Evolutionary conservation across 768 basidiomycete species (phyloP), one percentile per base, ranked within the genome.

Genomic region (Termitomyces sp.): DNA sequence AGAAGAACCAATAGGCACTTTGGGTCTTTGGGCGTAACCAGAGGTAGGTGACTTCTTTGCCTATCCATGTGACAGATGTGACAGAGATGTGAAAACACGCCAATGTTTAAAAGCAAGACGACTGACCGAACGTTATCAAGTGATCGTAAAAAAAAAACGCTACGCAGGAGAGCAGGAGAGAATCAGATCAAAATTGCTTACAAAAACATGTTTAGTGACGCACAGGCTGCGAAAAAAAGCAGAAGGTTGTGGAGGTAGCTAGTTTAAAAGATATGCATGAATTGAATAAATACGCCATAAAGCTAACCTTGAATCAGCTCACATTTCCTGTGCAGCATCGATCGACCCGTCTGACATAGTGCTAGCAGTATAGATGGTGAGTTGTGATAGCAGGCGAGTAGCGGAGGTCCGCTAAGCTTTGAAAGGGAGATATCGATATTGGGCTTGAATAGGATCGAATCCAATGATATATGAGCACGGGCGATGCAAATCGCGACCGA

Each of bases 1-100:
- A 51, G 53, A 81, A 77, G 68, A 85, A 85, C 66, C 78, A 73
- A 37, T 75, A 73, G 2, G 79, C 72, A 56, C 79, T 77, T 9
- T 63, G 54, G 1, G 69, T 72, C 57, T 76, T 77, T 1, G 75
- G 76, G 49, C 74, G 71, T 56, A 69, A 69, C 84, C 84, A 85
- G 5, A 85, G 66, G 55, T 75, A 74, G 15, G 71, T 65, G 42
- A 81, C 66, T 64, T 84, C 83, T 56, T 69, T 64, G 4, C 70
- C 78, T 79, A 50, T 14, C 38, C 38, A 29, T 25, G 25, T 25
- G 25, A 25, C 25, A 25, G 25, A 8, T 42, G 50, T 38, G 54
- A 47, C 42, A 60, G 11, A 20, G 38, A 15, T 37, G 20, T 53
- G 14, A 6, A 9, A 29, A 53, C 12, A 53, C 32, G 17, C 38